phyloP scores from a whole-genome alignment of 495 filamentous ascomycete species.

The Aspergillus biplanus region DNA sequence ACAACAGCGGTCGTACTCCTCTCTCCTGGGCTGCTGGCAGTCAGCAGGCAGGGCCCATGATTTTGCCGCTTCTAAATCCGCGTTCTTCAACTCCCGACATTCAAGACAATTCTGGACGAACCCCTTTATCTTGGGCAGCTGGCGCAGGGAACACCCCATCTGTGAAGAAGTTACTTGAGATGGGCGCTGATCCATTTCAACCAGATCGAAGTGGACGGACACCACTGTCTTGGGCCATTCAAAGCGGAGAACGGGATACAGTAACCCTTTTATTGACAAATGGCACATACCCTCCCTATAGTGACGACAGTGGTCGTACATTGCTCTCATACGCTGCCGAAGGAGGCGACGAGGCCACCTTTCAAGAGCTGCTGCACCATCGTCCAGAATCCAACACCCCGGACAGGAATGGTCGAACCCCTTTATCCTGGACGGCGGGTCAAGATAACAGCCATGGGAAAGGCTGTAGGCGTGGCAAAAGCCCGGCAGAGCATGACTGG shows the following conservation, averaged over 20 bases:
- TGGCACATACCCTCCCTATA: not conserved
- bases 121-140: not conserved
- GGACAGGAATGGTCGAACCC: not conserved
- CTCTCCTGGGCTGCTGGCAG: not conserved
- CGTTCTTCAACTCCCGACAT: not conserved
- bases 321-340: not conserved
- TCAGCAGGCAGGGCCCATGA: not conserved
- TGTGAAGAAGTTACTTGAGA: not conserved
- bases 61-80: not conserved
- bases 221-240: not conserved
- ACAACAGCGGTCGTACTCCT: not conserved
- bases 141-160: not conserved
- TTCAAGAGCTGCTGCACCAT: not conserved
- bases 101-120: not conserved
- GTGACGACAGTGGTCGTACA: not conserved
- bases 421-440: not conserved
- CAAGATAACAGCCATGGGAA: not conserved
- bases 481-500: too few species aligned
- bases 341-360: not conserved
- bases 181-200: not conserved
- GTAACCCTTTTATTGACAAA: not conserved
- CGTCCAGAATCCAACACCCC: not conserved
- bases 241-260: not conserved
- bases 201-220: not conserved
- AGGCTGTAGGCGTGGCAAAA: too few species aligned